These are phyloP conservation scores for Sporothrix brunneoviolacea DNA, from an alignment of 2,329 filamentous ascomycete genomes.

Conservation along the genomic window DNA sequence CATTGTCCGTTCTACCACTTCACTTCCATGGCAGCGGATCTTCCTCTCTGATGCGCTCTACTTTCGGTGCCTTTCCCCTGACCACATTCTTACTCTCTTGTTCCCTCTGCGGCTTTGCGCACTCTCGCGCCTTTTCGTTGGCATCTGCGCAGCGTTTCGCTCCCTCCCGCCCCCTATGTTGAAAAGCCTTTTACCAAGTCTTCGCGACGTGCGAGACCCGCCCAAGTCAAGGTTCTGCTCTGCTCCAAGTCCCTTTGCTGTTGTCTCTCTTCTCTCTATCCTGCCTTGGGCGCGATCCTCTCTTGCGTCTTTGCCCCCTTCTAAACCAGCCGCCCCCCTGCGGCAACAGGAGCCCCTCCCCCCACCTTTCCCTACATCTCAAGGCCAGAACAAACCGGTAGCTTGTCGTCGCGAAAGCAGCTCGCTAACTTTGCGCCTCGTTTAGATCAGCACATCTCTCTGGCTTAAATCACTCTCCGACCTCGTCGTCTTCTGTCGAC, in stretches of 20 bases:
- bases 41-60: conserved; percentile 3
- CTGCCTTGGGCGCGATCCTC: not conserved
- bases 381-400: not conserved
- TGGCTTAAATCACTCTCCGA: conserved; percentile 65
- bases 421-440: not conserved
- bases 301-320: not conserved
- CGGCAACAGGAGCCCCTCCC: conserved; percentile 8
- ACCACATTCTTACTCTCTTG: too few relatives aligned
- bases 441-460: conserved; percentile 48
- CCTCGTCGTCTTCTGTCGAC: conserved; percentile 70
- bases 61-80: not conserved
- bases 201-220: conserved; percentile 23
- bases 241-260: not conserved
- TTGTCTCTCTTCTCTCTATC: not conserved
- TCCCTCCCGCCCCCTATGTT: conserved; percentile 19
- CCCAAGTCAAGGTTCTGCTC: conserved; percentile 24
- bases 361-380: conserved; percentile 9
- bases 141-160: not conserved
- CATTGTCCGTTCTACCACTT: not conserved
- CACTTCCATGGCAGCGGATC: conserved; percentile 1
- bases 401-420: not conserved
- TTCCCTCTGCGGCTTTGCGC: not conserved
- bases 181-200: conserved; percentile 22
- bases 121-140: not conserved
- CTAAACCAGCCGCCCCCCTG: not conserved